Evolutionary conservation across 257 asterid species (phyloP).

Genomic region (Fraxinus quadrangulata): DNA sequence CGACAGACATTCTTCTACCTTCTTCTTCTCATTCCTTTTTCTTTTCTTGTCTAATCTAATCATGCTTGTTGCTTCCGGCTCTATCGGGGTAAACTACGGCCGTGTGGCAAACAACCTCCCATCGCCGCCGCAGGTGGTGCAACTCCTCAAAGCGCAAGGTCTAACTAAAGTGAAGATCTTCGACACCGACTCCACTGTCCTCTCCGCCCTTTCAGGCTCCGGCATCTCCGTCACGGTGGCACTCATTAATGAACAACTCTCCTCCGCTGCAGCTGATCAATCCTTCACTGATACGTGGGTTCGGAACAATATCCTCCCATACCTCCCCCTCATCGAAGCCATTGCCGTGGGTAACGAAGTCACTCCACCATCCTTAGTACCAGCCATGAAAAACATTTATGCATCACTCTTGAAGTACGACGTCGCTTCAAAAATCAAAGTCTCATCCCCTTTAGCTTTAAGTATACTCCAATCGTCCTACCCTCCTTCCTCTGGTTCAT

Average conservation of each 20-base stretch:
- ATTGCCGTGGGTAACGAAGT: conserved; percentile 79
- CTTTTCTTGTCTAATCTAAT: background rate
- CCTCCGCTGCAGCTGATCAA: conserved; percentile 51
- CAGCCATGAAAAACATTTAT: conserved; percentile 66
- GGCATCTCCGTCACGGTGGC: conserved; percentile 56
- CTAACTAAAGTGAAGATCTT: conserved; percentile 52
- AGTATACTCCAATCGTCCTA: conserved; percentile 54
- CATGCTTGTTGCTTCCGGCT: conserved; percentile 25
- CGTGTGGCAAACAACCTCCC: conserved; percentile 74
- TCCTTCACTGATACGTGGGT: conserved; percentile 62
- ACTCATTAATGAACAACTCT: conserved; percentile 58
- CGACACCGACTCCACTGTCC: conserved; percentile 62
- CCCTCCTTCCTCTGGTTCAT: conserved; percentile 70
- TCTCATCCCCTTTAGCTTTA: conserved; percentile 68
- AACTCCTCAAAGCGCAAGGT: conserved; percentile 58
- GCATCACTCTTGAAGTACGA: conserved; percentile 46
- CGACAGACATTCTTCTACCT: background rate
- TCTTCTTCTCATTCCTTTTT: conserved; percentile 6
- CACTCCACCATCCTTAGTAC: conserved; percentile 51
- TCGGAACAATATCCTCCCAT: conserved; percentile 41
- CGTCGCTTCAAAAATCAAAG: conserved; percentile 38
- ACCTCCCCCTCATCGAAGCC: conserved; percentile 53
- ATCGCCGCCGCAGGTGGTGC: conserved; percentile 52
- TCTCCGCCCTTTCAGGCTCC: conserved; percentile 58
- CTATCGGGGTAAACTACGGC: conserved; percentile 68